A percentile compares a stretch with the other conserved stretches of the same genome.
Evolutionary conservation across 768 basidiomycete species (phyloP).

Genomic region (Russula sp.): DNA sequence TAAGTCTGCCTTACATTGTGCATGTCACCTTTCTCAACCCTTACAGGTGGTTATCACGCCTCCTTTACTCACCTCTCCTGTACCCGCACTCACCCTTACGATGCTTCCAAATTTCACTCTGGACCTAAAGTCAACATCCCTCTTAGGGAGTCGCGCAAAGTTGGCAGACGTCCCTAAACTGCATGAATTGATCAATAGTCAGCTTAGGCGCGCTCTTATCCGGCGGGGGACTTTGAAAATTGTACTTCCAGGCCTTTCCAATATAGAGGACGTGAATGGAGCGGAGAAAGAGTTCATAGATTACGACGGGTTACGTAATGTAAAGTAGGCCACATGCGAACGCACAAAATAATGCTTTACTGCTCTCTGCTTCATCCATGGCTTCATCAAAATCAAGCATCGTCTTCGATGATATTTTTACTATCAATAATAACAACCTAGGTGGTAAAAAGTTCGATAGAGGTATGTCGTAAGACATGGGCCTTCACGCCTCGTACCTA

Average conservation of each 20-base stretch:
- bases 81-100: conserved; percentile 60
- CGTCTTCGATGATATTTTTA: conserved; percentile 93
- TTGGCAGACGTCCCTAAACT: conserved; percentile 95
- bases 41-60: conserved; percentile 55
- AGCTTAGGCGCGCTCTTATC: conserved; percentile 34
- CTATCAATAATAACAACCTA: conserved; percentile 73
- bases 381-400: conserved; percentile 49
- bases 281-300: conserved; percentile 12
- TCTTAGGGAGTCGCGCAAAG: conserved; percentile 96
- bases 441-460: conserved; percentile 98
- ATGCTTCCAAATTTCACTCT: conserved; percentile 85
- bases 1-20: conserved; percentile 29
- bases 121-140: conserved; percentile 78
- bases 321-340: not conserved
- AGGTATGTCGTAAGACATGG: conserved; percentile 47
- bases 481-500: not conserved
- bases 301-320: not conserved
- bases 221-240: conserved; percentile 57
- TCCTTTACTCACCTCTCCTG: conserved; percentile 43
- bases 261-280: conserved; percentile 23
- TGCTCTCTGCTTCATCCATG: not conserved
- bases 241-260: conserved; percentile 55
- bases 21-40: conserved; percentile 7
- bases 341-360: not conserved
- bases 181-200: conserved; percentile 86